Evolutionary conservation across 2,329 filamentous ascomycete species (phyloP).

Genomic region (Proliferodiscus dingleyae): DNA sequence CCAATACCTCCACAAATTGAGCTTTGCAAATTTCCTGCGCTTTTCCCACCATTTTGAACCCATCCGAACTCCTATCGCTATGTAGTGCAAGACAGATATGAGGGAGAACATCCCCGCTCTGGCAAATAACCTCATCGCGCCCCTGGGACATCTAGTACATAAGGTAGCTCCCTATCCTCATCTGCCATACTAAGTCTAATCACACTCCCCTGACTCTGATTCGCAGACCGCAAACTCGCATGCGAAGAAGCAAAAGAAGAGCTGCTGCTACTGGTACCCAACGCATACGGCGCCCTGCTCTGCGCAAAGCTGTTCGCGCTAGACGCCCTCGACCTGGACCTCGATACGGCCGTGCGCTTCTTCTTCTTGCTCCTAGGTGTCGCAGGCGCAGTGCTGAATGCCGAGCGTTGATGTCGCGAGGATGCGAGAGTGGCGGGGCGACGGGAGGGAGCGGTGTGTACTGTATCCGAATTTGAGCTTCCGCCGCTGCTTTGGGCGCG

Average conservation of each 20-base stretch:
- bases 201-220: slow-evolving; percentile 28
- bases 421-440: slow-evolving; percentile 10
- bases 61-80: slow-evolving; percentile 26
- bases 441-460: slow-evolving; percentile 25
- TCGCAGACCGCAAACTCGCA: slow-evolving; percentile 23
- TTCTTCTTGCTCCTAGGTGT: slow-evolving; percentile 25
- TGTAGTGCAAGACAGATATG: slow-evolving; percentile 7
- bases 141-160: slow-evolving; percentile 24
- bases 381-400: slow-evolving; percentile 24
- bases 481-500: too few species aligned
- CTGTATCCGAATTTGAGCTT: slow-evolving; percentile 27
- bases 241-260: too few species aligned
- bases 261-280: slow-evolving; percentile 13
- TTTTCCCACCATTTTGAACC: too few species aligned
- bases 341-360: too few species aligned
- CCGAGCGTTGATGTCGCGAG: slow-evolving; percentile 12
- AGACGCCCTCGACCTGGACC: slow-evolving; percentile 14
- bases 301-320: slow-evolving; percentile 25
- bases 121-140: too few species aligned
- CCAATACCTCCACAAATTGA: too few species aligned
- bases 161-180: slow-evolving; percentile 23
- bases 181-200: slow-evolving; percentile 25
- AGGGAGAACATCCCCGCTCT: too few species aligned
- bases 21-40: too few species aligned
- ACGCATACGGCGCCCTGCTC: slow-evolving; percentile 20